These are phyloP conservation scores for Yamadazyma siamensis DNA, from an alignment of 1,139 yeast genomes.

Conservation along the genomic window DNA sequence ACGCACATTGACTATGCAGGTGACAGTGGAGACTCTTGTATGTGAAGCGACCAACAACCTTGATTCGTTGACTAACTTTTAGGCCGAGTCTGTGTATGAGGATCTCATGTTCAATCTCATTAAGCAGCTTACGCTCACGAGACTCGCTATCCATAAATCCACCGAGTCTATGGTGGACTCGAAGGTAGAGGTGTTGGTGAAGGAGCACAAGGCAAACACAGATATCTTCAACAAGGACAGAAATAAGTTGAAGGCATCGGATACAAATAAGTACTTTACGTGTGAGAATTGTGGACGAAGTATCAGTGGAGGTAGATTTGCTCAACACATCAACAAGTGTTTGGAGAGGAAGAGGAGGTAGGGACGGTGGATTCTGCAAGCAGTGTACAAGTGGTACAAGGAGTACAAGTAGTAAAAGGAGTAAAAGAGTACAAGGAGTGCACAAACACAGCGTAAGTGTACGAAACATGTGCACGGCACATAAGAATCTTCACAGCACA, in stretches of 20 bases:
- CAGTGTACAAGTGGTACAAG: no score
- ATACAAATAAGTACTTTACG: constrained; percentile 54
- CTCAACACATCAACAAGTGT: constrained; percentile 89
- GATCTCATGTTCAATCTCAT: constrained; percentile 37
- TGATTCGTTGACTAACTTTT: background rate
- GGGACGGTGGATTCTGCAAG: no score
- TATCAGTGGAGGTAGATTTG: constrained; percentile 88
- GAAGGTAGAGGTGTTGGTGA: constrained; percentile 5
- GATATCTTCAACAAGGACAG: constrained; percentile 45
- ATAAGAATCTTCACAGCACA: no score
- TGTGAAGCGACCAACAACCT: constrained; percentile 1
- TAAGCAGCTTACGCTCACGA: constrained; percentile 28
- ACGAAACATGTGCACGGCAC: no score
- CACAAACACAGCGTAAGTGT: no score
- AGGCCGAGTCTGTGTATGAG: constrained; percentile 29
- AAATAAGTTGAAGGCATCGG: constrained; percentile 35
- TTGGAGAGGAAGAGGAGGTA: constrained; percentile 41
- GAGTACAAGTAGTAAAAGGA: no score
- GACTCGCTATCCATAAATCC: constrained; percentile 3
- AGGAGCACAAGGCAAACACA: constrained; percentile 15
- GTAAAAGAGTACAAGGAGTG: no score
- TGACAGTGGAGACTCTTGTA: constrained; percentile 10
- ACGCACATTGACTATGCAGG: constrained; percentile 9
- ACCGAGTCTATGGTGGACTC: constrained; percentile 1
- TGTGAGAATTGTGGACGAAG: constrained; percentile 83